phyloP scores from a whole-genome alignment of 1,284 basidiomycete genomes.

The Ceratobasidium sp. region DNA sequence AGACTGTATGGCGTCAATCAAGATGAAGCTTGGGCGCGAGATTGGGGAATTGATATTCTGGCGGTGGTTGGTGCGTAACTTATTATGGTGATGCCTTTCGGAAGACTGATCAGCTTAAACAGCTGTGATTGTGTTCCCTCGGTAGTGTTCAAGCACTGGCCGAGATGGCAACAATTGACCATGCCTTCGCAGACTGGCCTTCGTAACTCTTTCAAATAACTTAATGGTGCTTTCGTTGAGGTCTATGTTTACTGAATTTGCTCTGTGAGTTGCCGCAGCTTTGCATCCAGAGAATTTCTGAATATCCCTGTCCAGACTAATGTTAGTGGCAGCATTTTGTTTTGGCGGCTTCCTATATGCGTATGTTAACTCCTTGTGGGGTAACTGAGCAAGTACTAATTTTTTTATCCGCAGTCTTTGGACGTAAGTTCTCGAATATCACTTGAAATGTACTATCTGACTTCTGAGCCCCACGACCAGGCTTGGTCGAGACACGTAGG shows the following conservation, averaged over 20 bases:
- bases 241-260: constrained; percentile 83
- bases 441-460: background rate
- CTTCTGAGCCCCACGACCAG: background rate
- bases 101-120: constrained; percentile 63
- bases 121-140: constrained; percentile 87
- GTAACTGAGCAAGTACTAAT: constrained; percentile 11
- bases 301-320: constrained; percentile 58
- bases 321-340: constrained; percentile 90
- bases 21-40: constrained; percentile 65
- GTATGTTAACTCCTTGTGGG: constrained; percentile 59
- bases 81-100: constrained; percentile 5
- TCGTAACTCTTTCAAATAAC: constrained; percentile 88
- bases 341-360: constrained; percentile 92
- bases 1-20: constrained; percentile 77
- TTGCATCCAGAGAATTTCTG: background rate
- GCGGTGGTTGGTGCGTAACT: constrained; percentile 44
- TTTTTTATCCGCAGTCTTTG: constrained; percentile 10
- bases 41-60: constrained; percentile 76
- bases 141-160: constrained; percentile 58
- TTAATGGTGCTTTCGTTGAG: constrained; percentile 72
- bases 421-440: constrained; percentile 15
- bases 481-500: constrained; percentile 40
- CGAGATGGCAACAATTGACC: constrained; percentile 11
- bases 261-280: constrained; percentile 52
- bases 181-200: constrained; percentile 69